Conservation (phyloP, 148 eudicot species). For the Drosera capensis region DNA sequence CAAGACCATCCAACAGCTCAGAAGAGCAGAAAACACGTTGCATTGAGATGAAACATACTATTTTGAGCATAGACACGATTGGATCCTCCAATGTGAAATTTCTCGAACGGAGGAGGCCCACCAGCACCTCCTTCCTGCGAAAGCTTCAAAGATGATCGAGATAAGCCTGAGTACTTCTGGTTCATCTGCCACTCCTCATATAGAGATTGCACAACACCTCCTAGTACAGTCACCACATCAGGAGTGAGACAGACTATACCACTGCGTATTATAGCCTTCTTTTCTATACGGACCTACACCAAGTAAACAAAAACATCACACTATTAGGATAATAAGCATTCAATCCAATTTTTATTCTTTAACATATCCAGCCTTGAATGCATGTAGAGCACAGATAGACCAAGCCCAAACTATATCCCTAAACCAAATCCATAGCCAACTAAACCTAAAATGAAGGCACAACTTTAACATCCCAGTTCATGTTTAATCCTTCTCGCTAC, state of each 20-base stretch:
- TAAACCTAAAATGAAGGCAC: no score
- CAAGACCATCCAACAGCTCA: constrained; percentile 6
- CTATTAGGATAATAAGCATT: neutral
- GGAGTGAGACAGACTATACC: constrained; percentile 67
- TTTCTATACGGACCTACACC: constrained; percentile 54
- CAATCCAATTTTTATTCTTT: neutral
- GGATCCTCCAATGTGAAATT: constrained; percentile 43
- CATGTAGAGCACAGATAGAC: no score
- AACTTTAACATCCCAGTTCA: no score
- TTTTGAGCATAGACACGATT: constrained; percentile 19
- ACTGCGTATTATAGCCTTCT: constrained; percentile 38
- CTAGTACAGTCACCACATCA: constrained; percentile 53
- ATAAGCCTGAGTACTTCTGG: constrained; percentile 64
- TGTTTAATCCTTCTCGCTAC: no score
- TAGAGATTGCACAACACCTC: constrained; percentile 68
- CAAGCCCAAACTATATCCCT: no score
- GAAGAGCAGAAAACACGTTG: neutral
- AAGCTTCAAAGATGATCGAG: constrained; percentile 34
- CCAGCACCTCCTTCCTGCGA: constrained; percentile 29
- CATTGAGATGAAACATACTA: constrained; percentile 21
- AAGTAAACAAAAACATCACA: neutral
- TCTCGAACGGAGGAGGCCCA: constrained; percentile 83
- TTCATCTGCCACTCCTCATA: constrained; percentile 93
- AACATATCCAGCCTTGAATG: neutral
- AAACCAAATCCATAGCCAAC: no score